phyloP scores from a whole-genome alignment of 1,284 basidiomycete genomes.

The Phlebopus sp. region DNA sequence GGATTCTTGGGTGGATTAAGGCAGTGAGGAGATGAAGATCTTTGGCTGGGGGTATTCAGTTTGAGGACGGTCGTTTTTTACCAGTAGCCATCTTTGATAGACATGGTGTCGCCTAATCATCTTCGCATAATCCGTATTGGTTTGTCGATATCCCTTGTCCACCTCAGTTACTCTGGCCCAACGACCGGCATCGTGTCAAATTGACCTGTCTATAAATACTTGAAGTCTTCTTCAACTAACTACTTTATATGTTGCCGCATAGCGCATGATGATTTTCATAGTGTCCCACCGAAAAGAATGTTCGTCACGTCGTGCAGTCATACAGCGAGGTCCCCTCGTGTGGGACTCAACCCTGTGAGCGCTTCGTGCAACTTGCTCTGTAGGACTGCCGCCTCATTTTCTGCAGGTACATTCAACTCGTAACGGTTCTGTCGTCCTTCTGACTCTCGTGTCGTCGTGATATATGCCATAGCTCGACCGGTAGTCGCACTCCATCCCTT shows the following conservation, averaged over 20 bases:
- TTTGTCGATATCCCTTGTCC: too few relatives aligned
- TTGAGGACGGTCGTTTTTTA: not conserved
- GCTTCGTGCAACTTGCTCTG: not conserved
- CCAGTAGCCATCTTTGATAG: too few relatives aligned
- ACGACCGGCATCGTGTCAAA: too few relatives aligned
- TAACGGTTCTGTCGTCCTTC: too few relatives aligned
- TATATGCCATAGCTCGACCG: not conserved
- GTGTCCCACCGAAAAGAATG: not conserved
- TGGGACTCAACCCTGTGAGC: not conserved
- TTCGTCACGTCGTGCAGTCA: not conserved
- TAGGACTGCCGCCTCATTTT: not conserved
- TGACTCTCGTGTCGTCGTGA: not conserved
- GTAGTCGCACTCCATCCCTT: constrained; percentile 16
- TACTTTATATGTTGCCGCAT: not conserved
- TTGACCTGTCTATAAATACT: too few relatives aligned
- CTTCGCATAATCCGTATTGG: too few relatives aligned
- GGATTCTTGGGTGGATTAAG: constrained; percentile 29
- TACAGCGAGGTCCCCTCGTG: not conserved
- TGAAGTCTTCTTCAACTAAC: too few relatives aligned
- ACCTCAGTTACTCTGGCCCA: too few relatives aligned
- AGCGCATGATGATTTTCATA: not conserved
- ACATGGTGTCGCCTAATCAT: too few relatives aligned
- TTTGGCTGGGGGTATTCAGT: not conserved
- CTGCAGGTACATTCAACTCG: not conserved
- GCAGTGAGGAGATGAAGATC: constrained; percentile 19